Base-by-base conservation (phyloP, 163 green algal genomes). In the Coccomyxa subellipsoidea region DNA sequence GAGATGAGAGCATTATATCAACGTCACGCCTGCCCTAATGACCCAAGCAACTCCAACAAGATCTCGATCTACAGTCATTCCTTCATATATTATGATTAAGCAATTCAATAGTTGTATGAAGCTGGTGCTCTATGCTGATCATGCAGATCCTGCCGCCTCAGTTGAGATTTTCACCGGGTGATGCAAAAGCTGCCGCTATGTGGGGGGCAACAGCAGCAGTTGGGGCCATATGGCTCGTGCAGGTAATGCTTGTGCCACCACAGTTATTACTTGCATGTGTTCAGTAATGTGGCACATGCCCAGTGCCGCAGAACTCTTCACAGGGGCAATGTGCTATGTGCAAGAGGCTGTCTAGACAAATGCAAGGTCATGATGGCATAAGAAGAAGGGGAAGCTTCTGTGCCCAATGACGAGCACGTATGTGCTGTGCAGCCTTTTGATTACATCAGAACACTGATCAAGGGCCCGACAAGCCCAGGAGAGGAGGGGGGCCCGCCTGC, bases 161-260 rank as follows among this genome's bases (percentile, higher is more conserved):
- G 3, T 27, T 66, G 9, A 79, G 75, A 36, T 12, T 79, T 27
- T 69, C 38, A 7, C 40, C 8, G 37, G 27, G 25, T 39, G 39
- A n/a, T 71, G 12, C 71, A 12, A 9, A 37, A 38, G 25, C 38
- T 40, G 76, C n/a, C 18, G 38, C 25, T 27, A 32, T 70, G 21
- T 77, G 70, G 70, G 70, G 70, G 18, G 34, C 8, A 34, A 77
- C 70, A 40, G 70, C 70, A 40, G 70, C 32, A 8, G 31, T 77
- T 9, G 70, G 70, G 27, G 70, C 70, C 32, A 77, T 77, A 25
- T 77, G 70, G 70, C 70, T 77, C 12, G 70, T 77, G n/a, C 70
- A 40, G 70, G 70, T 40, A 77, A 8, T 34, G 29, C 2, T 77
- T 77, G 27, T 1, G 2, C 32, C 70, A 47, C 32, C n/a, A n/a